Evolutionary conservation across 495 filamentous ascomycete species (phyloP).

Genomic region (Peziza echinospora): DNA sequence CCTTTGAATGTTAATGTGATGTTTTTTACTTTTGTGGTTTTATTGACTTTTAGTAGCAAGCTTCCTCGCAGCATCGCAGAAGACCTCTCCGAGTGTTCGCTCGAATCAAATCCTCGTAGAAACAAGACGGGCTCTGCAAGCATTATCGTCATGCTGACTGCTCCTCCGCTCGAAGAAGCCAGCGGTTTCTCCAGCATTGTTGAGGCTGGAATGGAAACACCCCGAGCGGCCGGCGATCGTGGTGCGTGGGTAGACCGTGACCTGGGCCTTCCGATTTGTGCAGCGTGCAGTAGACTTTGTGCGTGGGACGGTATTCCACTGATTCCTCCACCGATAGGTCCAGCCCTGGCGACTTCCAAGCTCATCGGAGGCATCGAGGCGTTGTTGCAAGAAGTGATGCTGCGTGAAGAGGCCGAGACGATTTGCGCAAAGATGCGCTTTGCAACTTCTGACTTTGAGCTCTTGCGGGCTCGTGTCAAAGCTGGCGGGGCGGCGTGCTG

Average conservation of each 20-base stretch:
- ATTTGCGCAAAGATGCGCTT: conserved; percentile 14
- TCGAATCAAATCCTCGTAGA: conserved; percentile 76
- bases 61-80: conserved; percentile 74
- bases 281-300: conserved; percentile 2
- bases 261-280: conserved; percentile 1
- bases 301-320: conserved; percentile 18
- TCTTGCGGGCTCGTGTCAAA: no score
- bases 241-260: conserved; percentile 1
- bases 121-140: conserved; percentile 81
- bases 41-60: conserved; percentile 60
- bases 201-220: conserved; percentile 5
- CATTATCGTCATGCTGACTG: conserved; percentile 22
- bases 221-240: conserved; percentile 3
- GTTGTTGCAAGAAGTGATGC: conserved; percentile 4
- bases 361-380: conserved; percentile 2
- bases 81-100: conserved; percentile 41
- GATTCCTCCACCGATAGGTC: conserved; percentile 16
- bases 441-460: conserved; percentile 9
- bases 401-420: conserved; percentile 9
- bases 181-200: conserved; percentile 31
- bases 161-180: conserved; percentile 29
- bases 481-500: no score
- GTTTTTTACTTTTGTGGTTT: conserved; percentile 87
- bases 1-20: conserved; percentile 71
- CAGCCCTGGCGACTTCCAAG: conserved; percentile 3